Conservation (phyloP, 176 grass and related monocot species). For the Guadua angustifolia region DNA sequence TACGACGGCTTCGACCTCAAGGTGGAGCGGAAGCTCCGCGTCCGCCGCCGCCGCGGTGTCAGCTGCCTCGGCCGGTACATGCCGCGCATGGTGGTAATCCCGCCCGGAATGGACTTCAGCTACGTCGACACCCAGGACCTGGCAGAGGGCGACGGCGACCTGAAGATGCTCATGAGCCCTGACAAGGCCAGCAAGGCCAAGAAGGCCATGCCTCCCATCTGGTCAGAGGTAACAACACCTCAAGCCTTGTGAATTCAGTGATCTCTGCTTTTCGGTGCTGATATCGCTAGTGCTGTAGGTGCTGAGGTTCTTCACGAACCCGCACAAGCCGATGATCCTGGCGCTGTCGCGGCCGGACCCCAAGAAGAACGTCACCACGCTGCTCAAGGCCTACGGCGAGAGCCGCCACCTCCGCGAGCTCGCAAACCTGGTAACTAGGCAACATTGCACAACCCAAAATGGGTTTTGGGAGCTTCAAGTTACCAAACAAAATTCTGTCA, state of each 20-base stretch:
- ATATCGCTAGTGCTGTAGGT: slow-evolving; percentile 42
- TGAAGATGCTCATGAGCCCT: slow-evolving; percentile 55
- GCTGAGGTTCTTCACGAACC: slow-evolving; percentile 85
- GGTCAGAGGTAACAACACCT: slow-evolving; percentile 63
- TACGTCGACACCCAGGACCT: slow-evolving; percentile 69
- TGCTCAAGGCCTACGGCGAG: slow-evolving; percentile 95
- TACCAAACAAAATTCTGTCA: background rate
- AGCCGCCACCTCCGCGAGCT: slow-evolving; percentile 80
- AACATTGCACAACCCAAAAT: background rate
- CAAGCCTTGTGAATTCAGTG: background rate
- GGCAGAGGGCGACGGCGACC: slow-evolving; percentile 61
- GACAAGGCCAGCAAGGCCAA: slow-evolving; percentile 57
- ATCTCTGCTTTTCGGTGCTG: background rate
- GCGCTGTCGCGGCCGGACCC: slow-evolving; percentile 89
- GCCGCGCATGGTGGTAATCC: slow-evolving; percentile 95
- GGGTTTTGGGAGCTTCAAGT: background rate
- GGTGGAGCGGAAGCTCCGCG: slow-evolving; percentile 80
- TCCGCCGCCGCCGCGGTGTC: slow-evolving; percentile 64
- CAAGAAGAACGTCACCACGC: slow-evolving; percentile 95
- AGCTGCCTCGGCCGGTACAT: slow-evolving; percentile 85
- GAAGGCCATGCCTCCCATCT: slow-evolving; percentile 82
- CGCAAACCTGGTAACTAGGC: slow-evolving; percentile 62
- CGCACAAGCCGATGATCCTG: slow-evolving; percentile 96
- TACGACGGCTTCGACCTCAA: slow-evolving; percentile 86
- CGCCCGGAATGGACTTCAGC: slow-evolving; percentile 97